phyloP scores from a whole-genome alignment of 177 flowering plant species.

The Vitis hybrid region DNA sequence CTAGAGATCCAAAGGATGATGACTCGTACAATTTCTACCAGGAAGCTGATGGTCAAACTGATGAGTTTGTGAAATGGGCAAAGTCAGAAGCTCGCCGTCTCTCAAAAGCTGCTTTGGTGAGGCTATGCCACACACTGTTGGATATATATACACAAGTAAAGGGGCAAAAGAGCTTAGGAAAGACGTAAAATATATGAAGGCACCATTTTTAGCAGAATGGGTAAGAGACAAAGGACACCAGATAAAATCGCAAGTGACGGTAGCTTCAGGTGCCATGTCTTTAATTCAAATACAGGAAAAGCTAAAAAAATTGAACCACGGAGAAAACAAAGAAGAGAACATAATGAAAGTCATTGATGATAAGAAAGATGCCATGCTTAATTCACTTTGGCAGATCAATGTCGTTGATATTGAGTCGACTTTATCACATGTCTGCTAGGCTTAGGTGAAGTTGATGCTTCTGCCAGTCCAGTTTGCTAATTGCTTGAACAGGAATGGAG shows the following conservation, averaged over 20 bases:
- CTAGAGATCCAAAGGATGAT: too few relatives aligned
- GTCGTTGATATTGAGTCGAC: constrained; percentile 90
- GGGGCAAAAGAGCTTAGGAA: constrained; percentile 85
- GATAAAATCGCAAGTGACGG: constrained; percentile 82
- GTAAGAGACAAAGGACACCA: constrained; percentile 87
- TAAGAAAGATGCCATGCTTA: constrained; percentile 71
- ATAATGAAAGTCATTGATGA: constrained; percentile 62
- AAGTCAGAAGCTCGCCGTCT: constrained; percentile 72
- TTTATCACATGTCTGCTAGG: constrained; percentile 73
- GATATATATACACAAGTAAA: constrained; percentile 88
- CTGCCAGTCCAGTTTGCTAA: too few relatives aligned
- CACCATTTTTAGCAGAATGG: constrained; percentile 95
- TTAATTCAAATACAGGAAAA: constrained; percentile 75
- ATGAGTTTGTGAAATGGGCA: constrained; percentile 75
- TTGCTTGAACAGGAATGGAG: too few relatives aligned
- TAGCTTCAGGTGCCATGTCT: constrained; percentile 94
- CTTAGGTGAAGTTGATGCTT: not conserved
- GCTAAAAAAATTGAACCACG: constrained; percentile 53
- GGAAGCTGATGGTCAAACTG: constrained; percentile 35
- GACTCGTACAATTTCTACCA: too few relatives aligned
- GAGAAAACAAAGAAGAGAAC: constrained; percentile 62
- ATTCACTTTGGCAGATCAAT: constrained; percentile 91
- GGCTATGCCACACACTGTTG: constrained; percentile 92
- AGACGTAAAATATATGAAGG: constrained; percentile 68
- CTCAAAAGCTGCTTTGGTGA: constrained; percentile 92